Percentiles rank a stretch among this genome's conserved stretches.
Conservation (phyloP, 108 stramenopile species). For the Aurantiochytrium sp. region DNA sequence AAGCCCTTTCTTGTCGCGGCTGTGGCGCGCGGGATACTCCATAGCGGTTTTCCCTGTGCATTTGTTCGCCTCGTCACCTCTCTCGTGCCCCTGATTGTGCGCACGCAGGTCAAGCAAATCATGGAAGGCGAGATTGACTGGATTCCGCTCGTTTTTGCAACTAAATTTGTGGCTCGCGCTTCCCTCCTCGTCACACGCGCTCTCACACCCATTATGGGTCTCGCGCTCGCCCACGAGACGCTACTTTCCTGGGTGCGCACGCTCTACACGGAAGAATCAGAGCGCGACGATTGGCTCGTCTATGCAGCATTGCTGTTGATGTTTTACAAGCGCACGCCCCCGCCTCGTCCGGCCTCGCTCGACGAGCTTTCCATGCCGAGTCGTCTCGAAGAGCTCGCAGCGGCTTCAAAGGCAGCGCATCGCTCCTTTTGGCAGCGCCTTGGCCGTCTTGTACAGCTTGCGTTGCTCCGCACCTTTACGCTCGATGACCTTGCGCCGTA, state of each 20-base stretch:
- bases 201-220: neutral
- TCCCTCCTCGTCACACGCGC: neutral
- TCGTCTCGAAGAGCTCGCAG: neutral
- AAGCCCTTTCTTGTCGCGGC: neutral
- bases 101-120: constrained; percentile 9
- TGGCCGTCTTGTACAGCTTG: neutral
- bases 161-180: neutral
- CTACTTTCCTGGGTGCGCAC: neutral
- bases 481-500: neutral
- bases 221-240: neutral
- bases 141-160: constrained; percentile 3
- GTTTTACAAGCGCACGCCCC: neutral
- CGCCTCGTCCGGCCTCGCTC: neutral
- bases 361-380: neutral
- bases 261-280: neutral
- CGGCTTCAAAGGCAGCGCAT: neutral
- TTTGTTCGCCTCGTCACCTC: neutral
- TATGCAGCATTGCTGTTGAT: neutral
- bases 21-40: neutral
- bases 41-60: neutral
- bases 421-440: neutral
- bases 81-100: neutral
- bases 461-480: neutral
- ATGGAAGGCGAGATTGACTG: constrained; percentile 11
- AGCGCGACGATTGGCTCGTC: neutral